phyloP scores from a whole-genome alignment of 257 asterid genomes.

The Petunia axillaris region DNA sequence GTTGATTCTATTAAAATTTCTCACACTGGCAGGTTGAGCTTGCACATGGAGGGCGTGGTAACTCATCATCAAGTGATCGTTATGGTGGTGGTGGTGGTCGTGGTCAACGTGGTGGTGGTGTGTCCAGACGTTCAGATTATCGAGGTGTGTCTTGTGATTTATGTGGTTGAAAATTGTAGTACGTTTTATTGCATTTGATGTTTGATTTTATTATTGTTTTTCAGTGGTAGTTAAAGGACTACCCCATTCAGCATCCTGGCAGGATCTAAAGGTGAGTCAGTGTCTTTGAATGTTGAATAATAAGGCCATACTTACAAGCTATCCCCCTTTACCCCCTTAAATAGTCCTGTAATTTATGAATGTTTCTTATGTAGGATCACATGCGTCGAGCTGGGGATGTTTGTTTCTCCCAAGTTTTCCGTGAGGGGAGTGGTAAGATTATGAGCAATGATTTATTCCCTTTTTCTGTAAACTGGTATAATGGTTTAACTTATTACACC shows the following conservation, averaged over 20 bases:
- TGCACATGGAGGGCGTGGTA: constrained; percentile 98
- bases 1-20: constrained; percentile 19
- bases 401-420: constrained; percentile 96
- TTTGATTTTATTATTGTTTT: constrained; percentile 29
- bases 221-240: constrained; percentile 82
- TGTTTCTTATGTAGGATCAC: constrained; percentile 70
- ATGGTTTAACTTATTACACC: background rate
- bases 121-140: constrained; percentile 87
- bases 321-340: background rate
- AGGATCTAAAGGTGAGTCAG: constrained; percentile 82
- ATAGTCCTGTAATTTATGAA: constrained; percentile 17
- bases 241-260: constrained; percentile 99
- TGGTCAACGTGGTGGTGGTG: constrained; percentile 98
- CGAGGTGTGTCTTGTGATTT: constrained; percentile 53
- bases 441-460: background rate
- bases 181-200: background rate
- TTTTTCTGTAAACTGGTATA: background rate
- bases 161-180: background rate
- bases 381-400: constrained; percentile 99
- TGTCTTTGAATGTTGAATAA: constrained; percentile 24
- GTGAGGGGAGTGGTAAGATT: constrained; percentile 89
- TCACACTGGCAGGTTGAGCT: constrained; percentile 73
- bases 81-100: constrained; percentile 57
- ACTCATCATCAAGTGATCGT: constrained; percentile 78
- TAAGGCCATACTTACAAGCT: background rate